Evolutionary conservation across 1,284 basidiomycete genomes (phyloP), one percentile per base, ranked within the genome.

Genomic region (Sporisorium exsertum): DNA sequence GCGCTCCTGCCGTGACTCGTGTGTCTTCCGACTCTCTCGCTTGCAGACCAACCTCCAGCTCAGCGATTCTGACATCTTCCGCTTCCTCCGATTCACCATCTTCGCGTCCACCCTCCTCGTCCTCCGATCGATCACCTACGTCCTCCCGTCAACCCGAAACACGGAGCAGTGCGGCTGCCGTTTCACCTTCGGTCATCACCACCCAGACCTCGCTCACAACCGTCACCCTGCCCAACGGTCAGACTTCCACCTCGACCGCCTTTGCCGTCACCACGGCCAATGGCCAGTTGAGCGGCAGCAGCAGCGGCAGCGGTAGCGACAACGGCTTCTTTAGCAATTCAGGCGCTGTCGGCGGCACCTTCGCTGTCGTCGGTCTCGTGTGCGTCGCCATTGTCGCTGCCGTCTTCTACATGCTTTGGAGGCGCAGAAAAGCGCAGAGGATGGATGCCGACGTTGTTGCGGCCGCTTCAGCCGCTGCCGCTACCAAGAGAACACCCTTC

Each of bases 361-460:
- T 85, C 57, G 83, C 84, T 37, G 84, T 78, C 13, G 84, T 85
- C 29, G 84, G 81, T 45, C 73, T 85, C 20, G 81, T 84, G 24
- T 76, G 69, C 22, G 72, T 70, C 32, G 74, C 64, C 10, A 58
- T 84, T 6, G 27, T 85, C 18, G 77, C 71, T 16, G 79, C 59
- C 15, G 51, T 82, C 29, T 74, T 74, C 56, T 85, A 81, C 74
- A 63, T 82, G 65, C 68, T 84, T 27, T 80, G 71, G 58, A 78
- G 78, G 56, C 71, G 83, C 9, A 70, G 78, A 27, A 80, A 81
- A 61, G 74, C 78, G 16, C 78, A 83, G 72, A 79, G 73, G 52
- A 85, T 85, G 84, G 84, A 85, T 57, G 82, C 81, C 40, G 84
- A 85, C 51, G 83, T 85, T 13, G 76, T 83, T 16, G 83, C 83